These are phyloP conservation scores for Tulasnella sp. DNA, from an alignment of 768 basidiomycete species.

Conservation along the genomic window DNA sequence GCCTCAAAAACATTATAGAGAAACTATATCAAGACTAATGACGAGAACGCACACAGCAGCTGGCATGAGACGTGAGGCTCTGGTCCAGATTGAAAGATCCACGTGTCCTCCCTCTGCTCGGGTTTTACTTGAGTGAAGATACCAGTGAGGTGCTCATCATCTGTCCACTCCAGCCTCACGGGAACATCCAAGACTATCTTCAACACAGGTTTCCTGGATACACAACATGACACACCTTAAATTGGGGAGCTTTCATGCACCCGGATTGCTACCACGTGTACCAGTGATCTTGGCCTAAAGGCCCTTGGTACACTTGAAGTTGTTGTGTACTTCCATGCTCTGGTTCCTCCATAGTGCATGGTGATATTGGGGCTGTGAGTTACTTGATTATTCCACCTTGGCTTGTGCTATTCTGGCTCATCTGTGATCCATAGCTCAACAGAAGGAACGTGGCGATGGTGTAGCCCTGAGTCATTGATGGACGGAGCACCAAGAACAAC, in stretches of 20 bases:
- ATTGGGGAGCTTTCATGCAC: neutral
- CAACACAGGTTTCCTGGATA: neutral
- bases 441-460: too few relatives aligned
- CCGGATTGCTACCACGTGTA: neutral
- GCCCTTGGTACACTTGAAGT: neutral
- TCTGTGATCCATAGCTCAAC: too few relatives aligned
- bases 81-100: conserved; percentile 8
- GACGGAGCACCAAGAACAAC: too few relatives aligned
- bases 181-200: neutral
- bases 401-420: too few relatives aligned
- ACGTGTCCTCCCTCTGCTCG: neutral
- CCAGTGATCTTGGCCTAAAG: neutral
- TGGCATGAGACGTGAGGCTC: conserved; percentile 3
- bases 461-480: too few relatives aligned
- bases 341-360: conserved; percentile 9
- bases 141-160: neutral
- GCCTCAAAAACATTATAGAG: too few relatives aligned
- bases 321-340: neutral
- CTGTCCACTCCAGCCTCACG: neutral
- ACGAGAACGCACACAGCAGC: neutral
- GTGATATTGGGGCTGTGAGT: conserved; percentile 4
- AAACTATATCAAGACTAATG: too few relatives aligned
- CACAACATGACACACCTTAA: neutral
- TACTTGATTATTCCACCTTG: too few relatives aligned
- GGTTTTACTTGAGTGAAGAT: neutral